These are phyloP conservation scores for Adenanthera pavonina DNA, from an alignment of 306 rosid genomes.

Conservation along the genomic window DNA sequence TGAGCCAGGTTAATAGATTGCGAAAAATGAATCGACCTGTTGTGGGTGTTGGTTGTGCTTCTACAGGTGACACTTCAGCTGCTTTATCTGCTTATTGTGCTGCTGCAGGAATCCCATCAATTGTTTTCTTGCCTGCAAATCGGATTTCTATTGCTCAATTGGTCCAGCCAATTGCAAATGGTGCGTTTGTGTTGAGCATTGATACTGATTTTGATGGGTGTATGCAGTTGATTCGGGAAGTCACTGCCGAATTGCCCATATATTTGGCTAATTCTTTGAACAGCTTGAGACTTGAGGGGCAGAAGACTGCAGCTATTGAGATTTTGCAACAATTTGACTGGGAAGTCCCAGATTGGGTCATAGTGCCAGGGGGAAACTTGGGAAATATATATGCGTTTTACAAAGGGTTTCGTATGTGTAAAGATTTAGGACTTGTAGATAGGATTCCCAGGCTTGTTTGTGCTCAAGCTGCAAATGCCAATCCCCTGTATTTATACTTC, in stretches of 20 bases:
- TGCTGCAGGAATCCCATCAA: slow-evolving; percentile 72
- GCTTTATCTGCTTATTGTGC: slow-evolving; percentile 84
- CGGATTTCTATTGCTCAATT: slow-evolving; percentile 74
- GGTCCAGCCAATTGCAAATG: slow-evolving; percentile 88
- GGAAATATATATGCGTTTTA: slow-evolving; percentile 89
- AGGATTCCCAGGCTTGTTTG: slow-evolving; percentile 88
- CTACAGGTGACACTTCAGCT: slow-evolving; percentile 84
- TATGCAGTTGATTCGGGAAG: slow-evolving; percentile 78
- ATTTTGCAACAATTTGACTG: slow-evolving; percentile 88
- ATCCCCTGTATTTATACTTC: slow-evolving; percentile 69
- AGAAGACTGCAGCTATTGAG: slow-evolving; percentile 85
- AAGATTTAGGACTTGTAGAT: slow-evolving; percentile 79
- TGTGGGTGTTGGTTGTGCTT: slow-evolving; percentile 87
- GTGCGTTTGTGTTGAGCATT: slow-evolving; percentile 77
- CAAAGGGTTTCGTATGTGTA: slow-evolving; percentile 83
- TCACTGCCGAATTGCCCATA: slow-evolving; percentile 73
- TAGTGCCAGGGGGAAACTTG: slow-evolving; percentile 80
- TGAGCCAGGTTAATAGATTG: slow-evolving; percentile 82
- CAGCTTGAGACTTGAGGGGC: slow-evolving; percentile 82
- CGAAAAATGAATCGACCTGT: slow-evolving; percentile 70
- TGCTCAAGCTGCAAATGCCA: slow-evolving; percentile 90
- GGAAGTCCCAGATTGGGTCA: slow-evolving; percentile 91
- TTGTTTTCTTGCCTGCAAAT: slow-evolving; percentile 75
- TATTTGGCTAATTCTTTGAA: slow-evolving; percentile 76
- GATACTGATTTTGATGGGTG: slow-evolving; percentile 92